Evolutionary conservation across 176 grass and related monocot species (phyloP), one percentile per base, ranked within the genome.

Genomic region (Miscanthus lutarioriparius): DNA sequence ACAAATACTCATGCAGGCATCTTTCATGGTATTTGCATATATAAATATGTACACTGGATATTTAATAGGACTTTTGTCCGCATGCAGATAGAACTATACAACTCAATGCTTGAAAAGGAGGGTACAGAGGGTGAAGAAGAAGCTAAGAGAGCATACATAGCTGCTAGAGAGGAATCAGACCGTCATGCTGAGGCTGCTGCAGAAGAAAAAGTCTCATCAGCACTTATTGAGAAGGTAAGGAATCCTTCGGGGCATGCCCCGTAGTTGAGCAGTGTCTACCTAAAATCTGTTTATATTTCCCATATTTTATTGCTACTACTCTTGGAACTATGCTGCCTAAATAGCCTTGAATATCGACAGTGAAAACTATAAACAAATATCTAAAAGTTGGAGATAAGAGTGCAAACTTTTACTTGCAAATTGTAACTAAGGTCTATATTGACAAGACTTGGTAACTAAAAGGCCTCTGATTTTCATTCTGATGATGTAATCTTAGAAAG

Each of bases 81-180:
- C 72, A 75, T 94, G 69, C 91, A 99, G 97, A 99, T 99, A 89
- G 91, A 88, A 72, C 70, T 99, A 63, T 99, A 99, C 84, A 99
- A 96, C 83, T 88, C 90, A 38, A 90, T 94, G 90, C 74, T 95
- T 49, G 90, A 99, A 83, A 99, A 94, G 74, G 93, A 94, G 83
- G 91, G 97, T 20, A 94, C 97, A 15, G 90, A 96, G n/a, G 91
- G 93, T 81, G 86, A 91, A 94, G 96, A 96, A 86, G 93, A 94
- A 75, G 97, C 88, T 58, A 99, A 94, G 84, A 96, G 67, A 75
- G 97, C 97, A 76, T 99, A 99, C 70, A 84, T 62, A 62, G 97
- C 91, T 74, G 97, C 93, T 86, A 95, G 93, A 80, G 90, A 94
- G 89, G 80, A 92, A 83, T 85, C 93, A 64, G 86, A 91, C 0